Conservation (phyloP, 2,329 filamentous ascomycete species). For the Emmonsiellopsis sp. region DNA sequence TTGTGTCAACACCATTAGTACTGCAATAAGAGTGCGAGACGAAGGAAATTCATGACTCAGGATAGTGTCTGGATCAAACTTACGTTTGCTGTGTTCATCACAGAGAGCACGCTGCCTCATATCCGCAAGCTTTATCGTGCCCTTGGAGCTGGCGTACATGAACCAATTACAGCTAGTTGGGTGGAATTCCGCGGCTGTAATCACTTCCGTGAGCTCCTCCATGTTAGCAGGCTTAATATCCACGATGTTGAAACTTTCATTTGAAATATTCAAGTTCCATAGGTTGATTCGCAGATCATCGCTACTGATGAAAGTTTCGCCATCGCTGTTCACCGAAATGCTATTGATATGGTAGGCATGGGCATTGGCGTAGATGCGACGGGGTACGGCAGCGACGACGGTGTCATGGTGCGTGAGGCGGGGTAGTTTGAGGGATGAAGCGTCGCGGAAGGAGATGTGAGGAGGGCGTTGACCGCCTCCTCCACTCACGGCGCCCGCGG, state of each 20-base stretch:
- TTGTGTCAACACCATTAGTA: constrained; percentile 5
- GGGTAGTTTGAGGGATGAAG: constrained; percentile 81
- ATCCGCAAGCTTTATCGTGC: constrained; percentile 95
- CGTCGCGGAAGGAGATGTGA: constrained; percentile 65
- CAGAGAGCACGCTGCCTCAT: constrained; percentile 97
- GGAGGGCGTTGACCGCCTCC: constrained; percentile 68
- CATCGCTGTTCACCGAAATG: constrained; percentile 99
- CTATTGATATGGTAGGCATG: constrained; percentile 99
- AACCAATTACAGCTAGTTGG: constrained; percentile 98
- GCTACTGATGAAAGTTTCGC: constrained; percentile 98
- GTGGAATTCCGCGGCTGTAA: constrained; percentile 96
- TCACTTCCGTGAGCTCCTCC: constrained; percentile 98
- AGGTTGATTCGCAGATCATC: constrained; percentile 96
- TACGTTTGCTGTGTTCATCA: constrained; percentile 92
- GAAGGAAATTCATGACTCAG: background rate
- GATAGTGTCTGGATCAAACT: constrained; percentile 23
- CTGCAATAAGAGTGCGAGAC: background rate
- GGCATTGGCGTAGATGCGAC: constrained; percentile 93
- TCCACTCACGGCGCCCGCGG: constrained; percentile 59
- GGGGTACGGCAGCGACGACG: constrained; percentile 89
- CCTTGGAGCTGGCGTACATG: constrained; percentile 99
- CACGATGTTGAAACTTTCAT: constrained; percentile 99
- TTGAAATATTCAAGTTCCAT: constrained; percentile 98
- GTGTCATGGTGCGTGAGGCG: constrained; percentile 97
- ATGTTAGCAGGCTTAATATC: constrained; percentile 99